phyloP scores from a whole-genome alignment of 116 monocot species.

The Dioscorea cayenensis region DNA sequence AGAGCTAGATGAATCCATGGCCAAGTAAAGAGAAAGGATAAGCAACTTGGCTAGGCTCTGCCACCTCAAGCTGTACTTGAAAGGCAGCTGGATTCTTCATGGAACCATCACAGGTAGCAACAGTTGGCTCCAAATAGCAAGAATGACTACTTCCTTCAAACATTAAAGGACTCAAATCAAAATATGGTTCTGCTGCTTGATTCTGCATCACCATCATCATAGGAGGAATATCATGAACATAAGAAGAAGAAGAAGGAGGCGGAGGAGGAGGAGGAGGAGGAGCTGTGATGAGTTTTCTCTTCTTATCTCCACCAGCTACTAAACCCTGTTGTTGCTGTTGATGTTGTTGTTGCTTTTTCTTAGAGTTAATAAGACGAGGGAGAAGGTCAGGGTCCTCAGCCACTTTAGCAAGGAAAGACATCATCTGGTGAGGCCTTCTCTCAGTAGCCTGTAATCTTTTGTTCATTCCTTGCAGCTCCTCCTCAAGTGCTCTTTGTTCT shows the following conservation, averaged over 20 bases:
- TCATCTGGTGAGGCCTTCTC: constrained; percentile 18
- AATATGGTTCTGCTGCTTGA: too few relatives aligned
- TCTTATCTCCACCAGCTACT: constrained; percentile 10
- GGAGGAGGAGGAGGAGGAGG: not conserved
- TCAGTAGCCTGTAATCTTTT: constrained; percentile 29
- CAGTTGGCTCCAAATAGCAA: not conserved
- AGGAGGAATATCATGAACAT: not conserved
- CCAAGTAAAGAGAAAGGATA: constrained; percentile 22
- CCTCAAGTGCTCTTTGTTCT: constrained; percentile 25
- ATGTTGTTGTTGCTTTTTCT: not conserved
- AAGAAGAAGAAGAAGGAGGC: too few relatives aligned
- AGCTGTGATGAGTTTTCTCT: constrained; percentile 6
- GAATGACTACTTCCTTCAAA: not conserved
- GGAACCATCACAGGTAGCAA: not conserved
- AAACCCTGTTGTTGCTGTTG: constrained; percentile 1
- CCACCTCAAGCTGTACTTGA: constrained; percentile 7
- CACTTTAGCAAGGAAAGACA: constrained; percentile 27
- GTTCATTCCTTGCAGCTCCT: constrained; percentile 22
- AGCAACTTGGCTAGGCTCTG: not conserved
- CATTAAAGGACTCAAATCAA: not conserved
- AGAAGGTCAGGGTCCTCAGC: constrained; percentile 28
- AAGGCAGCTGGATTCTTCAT: not conserved
- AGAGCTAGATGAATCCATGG: constrained; percentile 8
- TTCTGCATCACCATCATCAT: not conserved
- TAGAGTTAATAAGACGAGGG: not conserved